These are phyloP conservation scores for Neonectria faginata DNA, from an alignment of 2,329 filamentous ascomycete species.

Conservation along the genomic window DNA sequence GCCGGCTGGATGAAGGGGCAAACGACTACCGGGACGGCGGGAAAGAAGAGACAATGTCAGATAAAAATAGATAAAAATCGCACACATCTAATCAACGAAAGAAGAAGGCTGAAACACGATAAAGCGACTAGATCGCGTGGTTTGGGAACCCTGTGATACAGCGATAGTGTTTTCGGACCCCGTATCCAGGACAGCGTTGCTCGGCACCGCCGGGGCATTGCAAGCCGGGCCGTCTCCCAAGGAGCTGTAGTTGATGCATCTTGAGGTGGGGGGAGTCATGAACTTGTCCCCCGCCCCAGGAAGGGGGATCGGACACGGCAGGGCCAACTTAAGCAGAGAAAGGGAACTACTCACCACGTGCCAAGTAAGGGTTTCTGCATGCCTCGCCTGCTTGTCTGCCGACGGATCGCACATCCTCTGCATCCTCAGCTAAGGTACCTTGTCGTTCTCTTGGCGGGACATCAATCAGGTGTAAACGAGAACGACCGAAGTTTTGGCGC, in stretches of 20 bases:
- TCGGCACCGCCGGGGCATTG: slow-evolving; percentile 17
- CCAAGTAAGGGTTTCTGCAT: slow-evolving; percentile 13
- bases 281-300: neutral
- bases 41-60: neutral
- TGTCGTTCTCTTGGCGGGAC: neutral
- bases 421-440: slow-evolving; percentile 1
- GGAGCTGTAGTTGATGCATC: slow-evolving; percentile 8
- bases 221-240: slow-evolving; percentile 23
- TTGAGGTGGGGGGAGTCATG: slow-evolving; percentile 3
- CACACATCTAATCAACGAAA: slow-evolving; percentile 1
- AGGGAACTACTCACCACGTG: slow-evolving; percentile 4
- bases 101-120: slow-evolving; percentile 5
- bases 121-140: slow-evolving; percentile 4
- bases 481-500: slow-evolving; percentile 44
- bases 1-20: neutral
- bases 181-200: slow-evolving; percentile 24
- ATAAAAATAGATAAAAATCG: neutral
- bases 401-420: slow-evolving; percentile 3
- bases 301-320: neutral
- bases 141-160: slow-evolving; percentile 3
- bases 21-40: neutral
- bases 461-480: slow-evolving; percentile 2
- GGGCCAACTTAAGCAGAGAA: neutral
- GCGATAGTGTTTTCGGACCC: slow-evolving; percentile 38
- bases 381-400: neutral